Percentiles rank a stretch among this genome's conserved stretches.
These are phyloP conservation scores for Paramarasmius palmivorus DNA, from an alignment of 1,284 basidiomycete genomes.

Conservation along the genomic window DNA sequence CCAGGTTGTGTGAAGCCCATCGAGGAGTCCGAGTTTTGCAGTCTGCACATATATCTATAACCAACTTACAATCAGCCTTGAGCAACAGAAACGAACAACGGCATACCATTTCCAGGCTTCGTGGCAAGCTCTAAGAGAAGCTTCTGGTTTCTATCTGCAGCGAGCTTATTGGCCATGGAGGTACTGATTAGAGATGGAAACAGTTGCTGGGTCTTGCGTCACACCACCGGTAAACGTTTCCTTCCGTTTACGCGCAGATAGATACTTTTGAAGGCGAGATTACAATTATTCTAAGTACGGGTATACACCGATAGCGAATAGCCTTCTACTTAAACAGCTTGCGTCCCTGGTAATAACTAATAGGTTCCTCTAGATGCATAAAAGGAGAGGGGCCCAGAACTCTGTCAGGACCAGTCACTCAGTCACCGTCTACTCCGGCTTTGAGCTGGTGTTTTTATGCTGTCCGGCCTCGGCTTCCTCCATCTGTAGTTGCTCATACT, in stretches of 20 bases:
- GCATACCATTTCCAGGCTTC: constrained; percentile 74
- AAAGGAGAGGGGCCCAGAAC: too few relatives aligned
- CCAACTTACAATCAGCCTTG: not conserved
- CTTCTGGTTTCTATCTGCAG: constrained; percentile 69
- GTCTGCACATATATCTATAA: constrained; percentile 78
- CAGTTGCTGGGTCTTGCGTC: too few relatives aligned
- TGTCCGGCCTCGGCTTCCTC: constrained; percentile 49
- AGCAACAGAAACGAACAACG: constrained; percentile 11
- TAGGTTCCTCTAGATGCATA: too few relatives aligned
- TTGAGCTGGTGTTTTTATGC: constrained; percentile 8
- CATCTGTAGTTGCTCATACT: constrained; percentile 49
- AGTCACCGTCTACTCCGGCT: constrained; percentile 9
- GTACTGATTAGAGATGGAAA: not conserved
- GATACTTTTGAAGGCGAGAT: too few relatives aligned
- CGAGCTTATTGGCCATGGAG: constrained; percentile 30
- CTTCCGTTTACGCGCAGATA: too few relatives aligned
- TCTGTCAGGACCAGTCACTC: too few relatives aligned
- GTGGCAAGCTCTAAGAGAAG: constrained; percentile 63
- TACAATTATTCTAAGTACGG: too few relatives aligned
- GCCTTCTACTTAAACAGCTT: too few relatives aligned
- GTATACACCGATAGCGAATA: too few relatives aligned
- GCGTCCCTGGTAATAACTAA: too few relatives aligned
- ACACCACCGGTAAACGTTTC: too few relatives aligned
- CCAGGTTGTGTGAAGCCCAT: constrained; percentile 83
- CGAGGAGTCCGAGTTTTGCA: constrained; percentile 76